Conservation (phyloP, 2,329 filamentous ascomycete genomes). For the Claviceps fusiformis region DNA sequence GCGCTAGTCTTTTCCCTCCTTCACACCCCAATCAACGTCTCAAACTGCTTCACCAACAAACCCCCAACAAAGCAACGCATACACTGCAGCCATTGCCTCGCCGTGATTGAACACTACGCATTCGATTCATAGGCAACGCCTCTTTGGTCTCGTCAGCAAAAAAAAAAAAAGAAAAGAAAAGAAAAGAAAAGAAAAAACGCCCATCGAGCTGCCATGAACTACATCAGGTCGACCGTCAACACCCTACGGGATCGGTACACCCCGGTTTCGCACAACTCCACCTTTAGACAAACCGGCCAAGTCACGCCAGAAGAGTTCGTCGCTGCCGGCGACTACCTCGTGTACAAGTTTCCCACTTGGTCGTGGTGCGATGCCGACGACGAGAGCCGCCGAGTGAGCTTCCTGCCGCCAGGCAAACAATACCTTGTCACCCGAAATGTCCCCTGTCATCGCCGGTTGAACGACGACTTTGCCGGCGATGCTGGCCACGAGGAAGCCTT, state of each 20-base stretch:
- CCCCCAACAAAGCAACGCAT: neutral
- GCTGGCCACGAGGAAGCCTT: conserved; percentile 77
- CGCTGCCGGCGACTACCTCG: conserved; percentile 88
- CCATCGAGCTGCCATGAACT: conserved; percentile 51
- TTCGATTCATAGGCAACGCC: neutral
- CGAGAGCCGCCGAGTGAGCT: conserved; percentile 61
- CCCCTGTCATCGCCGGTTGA: conserved; percentile 79
- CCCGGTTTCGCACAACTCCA: conserved; percentile 78
- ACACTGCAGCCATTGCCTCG: neutral
- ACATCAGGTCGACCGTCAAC: conserved; percentile 85
- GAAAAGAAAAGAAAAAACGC: neutral
- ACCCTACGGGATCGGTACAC: conserved; percentile 85
- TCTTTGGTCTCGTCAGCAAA: neutral
- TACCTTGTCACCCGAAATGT: conserved; percentile 91
- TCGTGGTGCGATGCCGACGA: conserved; percentile 84
- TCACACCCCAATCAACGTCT: neutral
- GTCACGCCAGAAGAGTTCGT: conserved; percentile 97
- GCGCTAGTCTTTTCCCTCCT: neutral
- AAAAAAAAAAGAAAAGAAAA: too few species aligned
- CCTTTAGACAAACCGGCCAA: conserved; percentile 84
- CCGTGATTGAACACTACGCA: neutral
- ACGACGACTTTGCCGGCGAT: conserved; percentile 85
- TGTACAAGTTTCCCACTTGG: conserved; percentile 99
- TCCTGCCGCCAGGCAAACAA: conserved; percentile 83
- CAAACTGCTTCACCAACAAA: neutral